phyloP scores from a whole-genome alignment of 805 yeast genomes.

The Candida chilensis region DNA sequence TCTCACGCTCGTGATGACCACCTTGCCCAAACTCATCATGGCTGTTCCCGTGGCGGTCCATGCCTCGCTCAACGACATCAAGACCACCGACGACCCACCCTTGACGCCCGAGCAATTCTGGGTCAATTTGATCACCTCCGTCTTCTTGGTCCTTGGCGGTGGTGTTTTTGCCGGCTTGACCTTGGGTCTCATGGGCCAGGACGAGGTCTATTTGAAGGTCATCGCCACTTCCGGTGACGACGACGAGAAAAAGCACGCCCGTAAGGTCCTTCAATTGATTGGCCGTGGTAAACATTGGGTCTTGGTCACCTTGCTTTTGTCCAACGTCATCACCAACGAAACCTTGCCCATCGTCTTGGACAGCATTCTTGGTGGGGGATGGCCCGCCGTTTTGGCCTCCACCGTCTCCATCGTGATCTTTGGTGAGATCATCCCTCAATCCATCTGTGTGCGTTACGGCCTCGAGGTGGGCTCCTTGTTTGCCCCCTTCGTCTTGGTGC shows the following conservation, averaged over 20 bases:
- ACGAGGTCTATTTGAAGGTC: constrained; percentile 88
- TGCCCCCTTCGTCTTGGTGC: constrained; percentile 74
- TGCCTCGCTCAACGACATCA: constrained; percentile 3
- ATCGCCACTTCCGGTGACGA: constrained; percentile 80
- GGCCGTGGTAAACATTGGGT: constrained; percentile 94
- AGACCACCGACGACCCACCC: constrained; percentile 11
- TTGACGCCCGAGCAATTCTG: constrained; percentile 32
- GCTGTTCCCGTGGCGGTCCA: constrained; percentile 10
- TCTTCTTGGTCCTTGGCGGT: constrained; percentile 59
- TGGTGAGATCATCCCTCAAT: constrained; percentile 96
- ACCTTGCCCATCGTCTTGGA: constrained; percentile 91
- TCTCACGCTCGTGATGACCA: constrained; percentile 5
- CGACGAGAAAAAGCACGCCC: constrained; percentile 58
- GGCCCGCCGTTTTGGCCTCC: constrained; percentile 93
- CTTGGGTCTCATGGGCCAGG: constrained; percentile 97
- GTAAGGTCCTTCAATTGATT: constrained; percentile 61
- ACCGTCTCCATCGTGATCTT: constrained; percentile 88
- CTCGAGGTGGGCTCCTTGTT: constrained; percentile 84
- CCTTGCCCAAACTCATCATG: constrained; percentile 10
- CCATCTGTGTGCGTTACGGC: constrained; percentile 88
- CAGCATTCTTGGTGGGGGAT: constrained; percentile 91
- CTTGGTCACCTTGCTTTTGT: constrained; percentile 73
- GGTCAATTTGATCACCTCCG: constrained; percentile 43
- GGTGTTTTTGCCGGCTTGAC: constrained; percentile 94
- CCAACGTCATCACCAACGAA: constrained; percentile 90